These are phyloP conservation scores for Acanthamoeba sp. DNA, from an alignment of 208 protist genomes.

Conservation along the genomic window DNA sequence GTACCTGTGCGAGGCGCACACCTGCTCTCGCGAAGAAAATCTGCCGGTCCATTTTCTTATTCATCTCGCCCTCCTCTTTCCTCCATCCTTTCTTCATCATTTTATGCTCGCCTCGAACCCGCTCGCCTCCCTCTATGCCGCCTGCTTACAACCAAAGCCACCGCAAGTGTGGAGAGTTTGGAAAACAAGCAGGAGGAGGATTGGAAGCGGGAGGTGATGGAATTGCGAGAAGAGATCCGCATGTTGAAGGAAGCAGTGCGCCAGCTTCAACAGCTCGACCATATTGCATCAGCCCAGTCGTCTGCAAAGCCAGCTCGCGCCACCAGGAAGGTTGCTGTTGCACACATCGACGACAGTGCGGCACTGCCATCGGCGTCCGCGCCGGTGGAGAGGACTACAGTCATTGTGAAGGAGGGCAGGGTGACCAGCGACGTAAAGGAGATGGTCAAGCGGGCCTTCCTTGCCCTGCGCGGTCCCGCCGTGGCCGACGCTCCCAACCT, in stretches of 20 bases:
- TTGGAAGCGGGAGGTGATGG: neutral
- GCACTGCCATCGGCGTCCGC: neutral
- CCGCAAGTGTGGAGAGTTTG: too few species aligned
- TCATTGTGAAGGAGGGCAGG: neutral
- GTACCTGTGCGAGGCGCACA: too few species aligned
- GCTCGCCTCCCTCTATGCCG: neutral
- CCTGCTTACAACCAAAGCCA: neutral
- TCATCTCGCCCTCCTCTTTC: neutral
- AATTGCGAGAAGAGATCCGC: neutral
- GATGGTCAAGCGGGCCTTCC: neutral
- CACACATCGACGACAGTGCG: too few species aligned
- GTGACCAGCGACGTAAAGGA: neutral
- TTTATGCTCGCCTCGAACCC: too few species aligned
- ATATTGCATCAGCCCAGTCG: neutral
- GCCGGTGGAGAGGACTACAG: too few species aligned
- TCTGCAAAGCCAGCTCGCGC: neutral
- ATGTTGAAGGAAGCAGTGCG: neutral
- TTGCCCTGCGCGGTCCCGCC: neutral
- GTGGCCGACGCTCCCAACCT: neutral
- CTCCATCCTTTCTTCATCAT: neutral
- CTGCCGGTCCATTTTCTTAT: too few species aligned
- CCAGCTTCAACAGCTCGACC: neutral
- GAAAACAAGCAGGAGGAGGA: neutral
- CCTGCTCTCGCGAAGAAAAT: too few species aligned
- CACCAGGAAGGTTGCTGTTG: neutral